phyloP scores from a whole-genome alignment of 345 rosid genomes.

The Turritis glabra region DNA sequence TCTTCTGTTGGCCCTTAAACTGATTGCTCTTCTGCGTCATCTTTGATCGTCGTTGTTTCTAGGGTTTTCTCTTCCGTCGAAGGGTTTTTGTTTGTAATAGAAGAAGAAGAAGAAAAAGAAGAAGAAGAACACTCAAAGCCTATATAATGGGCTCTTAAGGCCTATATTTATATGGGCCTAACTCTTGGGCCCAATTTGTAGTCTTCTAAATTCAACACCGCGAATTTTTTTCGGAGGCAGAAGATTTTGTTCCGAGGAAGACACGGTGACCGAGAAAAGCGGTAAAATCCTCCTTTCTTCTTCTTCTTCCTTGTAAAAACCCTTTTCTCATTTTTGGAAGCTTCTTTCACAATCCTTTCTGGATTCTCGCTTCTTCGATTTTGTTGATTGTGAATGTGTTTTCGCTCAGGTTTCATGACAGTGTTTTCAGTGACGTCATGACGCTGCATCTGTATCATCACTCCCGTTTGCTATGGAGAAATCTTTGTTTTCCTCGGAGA shows the following conservation, averaged over 20 bases:
- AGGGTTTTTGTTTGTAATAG: constrained; percentile 15
- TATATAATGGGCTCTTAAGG: constrained; percentile 1
- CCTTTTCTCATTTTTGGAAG: constrained; percentile 9
- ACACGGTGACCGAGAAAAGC: constrained; percentile 18
- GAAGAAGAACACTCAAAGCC: neutral
- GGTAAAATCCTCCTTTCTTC: constrained; percentile 23
- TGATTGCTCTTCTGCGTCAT: constrained; percentile 88
- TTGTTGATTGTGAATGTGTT: neutral
- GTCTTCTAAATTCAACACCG: neutral
- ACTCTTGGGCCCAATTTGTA: neutral
- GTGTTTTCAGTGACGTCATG: constrained; percentile 23
- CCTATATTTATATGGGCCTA: neutral
- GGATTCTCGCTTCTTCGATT: neutral
- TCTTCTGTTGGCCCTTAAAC: constrained; percentile 86
- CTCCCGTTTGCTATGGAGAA: constrained; percentile 34
- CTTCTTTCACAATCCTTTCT: neutral
- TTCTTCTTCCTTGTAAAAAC: neutral
- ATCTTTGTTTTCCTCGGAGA: constrained; percentile 14
- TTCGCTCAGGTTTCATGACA: constrained; percentile 23
- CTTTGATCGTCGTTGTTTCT: constrained; percentile 30
- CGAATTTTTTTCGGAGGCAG: neutral
- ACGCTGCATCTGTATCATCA: constrained; percentile 28
- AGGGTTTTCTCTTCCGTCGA: constrained; percentile 17
- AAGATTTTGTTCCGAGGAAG: neutral
- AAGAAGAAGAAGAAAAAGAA: neutral